phyloP scores from a whole-genome alignment of 495 filamentous ascomycete species.

The Annulohypoxylon maeteangense region DNA sequence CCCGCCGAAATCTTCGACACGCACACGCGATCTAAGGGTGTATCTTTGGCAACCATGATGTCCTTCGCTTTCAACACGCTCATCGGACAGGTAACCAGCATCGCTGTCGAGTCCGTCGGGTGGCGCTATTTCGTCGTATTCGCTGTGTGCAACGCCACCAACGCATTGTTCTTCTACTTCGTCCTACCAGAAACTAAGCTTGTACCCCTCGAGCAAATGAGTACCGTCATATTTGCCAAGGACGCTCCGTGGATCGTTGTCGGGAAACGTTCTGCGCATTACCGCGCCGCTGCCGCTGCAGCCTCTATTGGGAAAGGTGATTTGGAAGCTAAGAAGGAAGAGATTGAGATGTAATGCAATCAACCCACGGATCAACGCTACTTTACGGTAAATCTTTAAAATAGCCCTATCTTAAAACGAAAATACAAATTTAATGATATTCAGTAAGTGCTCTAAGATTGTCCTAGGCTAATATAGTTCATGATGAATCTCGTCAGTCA shows the following conservation, averaged over 20 bases:
- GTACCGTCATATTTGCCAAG: constrained; percentile 66
- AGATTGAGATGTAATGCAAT: background rate
- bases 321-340: constrained; percentile 36
- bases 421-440: background rate
- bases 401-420: background rate
- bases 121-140: constrained; percentile 69
- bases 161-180: constrained; percentile 74
- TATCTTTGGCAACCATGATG: constrained; percentile 72
- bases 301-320: constrained; percentile 21
- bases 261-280: constrained; percentile 29
- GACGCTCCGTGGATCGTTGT: constrained; percentile 75
- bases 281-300: constrained; percentile 26
- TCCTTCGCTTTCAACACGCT: constrained; percentile 78
- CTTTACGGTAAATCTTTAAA: background rate
- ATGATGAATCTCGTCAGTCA: background rate
- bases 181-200: constrained; percentile 72
- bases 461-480: background rate
- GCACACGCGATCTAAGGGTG: constrained; percentile 71
- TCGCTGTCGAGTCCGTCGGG: constrained; percentile 63
- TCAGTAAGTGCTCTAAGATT: background rate
- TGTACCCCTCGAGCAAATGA: constrained; percentile 76
- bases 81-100: constrained; percentile 75
- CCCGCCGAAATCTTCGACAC: constrained; percentile 79
- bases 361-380: too few species aligned
- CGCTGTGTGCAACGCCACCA: constrained; percentile 65